Base-by-base conservation (phyloP, 2,329 filamentous ascomycete genomes). In the Huntiella abstrusa region DNA sequence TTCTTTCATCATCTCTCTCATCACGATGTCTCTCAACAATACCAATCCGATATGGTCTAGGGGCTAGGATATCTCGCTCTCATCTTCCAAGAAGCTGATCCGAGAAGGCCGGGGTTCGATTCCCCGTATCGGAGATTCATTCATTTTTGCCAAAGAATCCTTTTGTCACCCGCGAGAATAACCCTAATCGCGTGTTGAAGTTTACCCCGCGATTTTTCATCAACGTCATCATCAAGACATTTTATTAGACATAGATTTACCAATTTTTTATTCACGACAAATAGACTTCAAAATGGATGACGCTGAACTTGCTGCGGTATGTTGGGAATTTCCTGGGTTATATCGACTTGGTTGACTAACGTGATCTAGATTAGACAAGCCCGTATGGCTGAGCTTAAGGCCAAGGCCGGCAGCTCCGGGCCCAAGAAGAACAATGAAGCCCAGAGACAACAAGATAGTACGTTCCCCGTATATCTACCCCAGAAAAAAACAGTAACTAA, bases 351-450 rank as follows among this genome's bases (percentile, higher is more conserved):
- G 13, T 8, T 16, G 43, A 6, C 4, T 10, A n/a, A 15, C 15
- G 17, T 33, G 22, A 4, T n/a, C 13, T 57, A 94, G 81, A 95
- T 96, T 59, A 73, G 88, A 60, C 82, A 84, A 62, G 88, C 88
- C 57, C 85, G 91, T 52, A 78, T 95, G 46, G 83, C 88, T 63
- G 87, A 98, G 67, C 80, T 96, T 54, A 91, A 92, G 63, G 73
- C 86, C 55, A 69, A 82, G 62, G 65, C 71, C 52, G 68, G 67
- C 50, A 70, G 68, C 49, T 64, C 62, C 45, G 63, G 64, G 41
- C 64, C 66, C 51, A 68, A 60, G 43, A 65, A 67, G 51, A 73
- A 83, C 52, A 75, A 83, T 48, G 69, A 83, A 57, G 71, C 64
- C 22, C 38, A 47, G 34, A 50, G 52, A 43, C 47, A 49, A 40